These are phyloP conservation scores for Solanum corneliomulleri DNA, from an alignment of 257 asterid species.

Conservation along the genomic window DNA sequence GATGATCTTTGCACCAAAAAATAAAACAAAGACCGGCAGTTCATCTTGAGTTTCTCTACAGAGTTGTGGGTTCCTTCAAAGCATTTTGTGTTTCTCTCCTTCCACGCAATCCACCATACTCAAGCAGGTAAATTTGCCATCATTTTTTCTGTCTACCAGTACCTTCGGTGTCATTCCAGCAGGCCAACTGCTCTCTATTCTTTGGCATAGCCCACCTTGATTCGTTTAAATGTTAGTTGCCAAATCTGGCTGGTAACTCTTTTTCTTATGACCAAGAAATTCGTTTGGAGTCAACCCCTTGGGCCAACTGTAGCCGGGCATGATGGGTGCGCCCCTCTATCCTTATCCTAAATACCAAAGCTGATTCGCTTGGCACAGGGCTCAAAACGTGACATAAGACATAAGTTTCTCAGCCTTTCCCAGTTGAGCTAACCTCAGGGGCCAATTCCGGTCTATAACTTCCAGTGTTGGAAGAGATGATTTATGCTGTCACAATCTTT, in stretches of 20 bases:
- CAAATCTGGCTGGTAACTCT: neutral
- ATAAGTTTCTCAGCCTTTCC: neutral
- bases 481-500: neutral
- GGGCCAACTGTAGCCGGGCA: neutral
- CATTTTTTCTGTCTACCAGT: neutral
- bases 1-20: neutral
- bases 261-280: neutral
- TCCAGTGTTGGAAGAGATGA: neutral
- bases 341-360: neutral
- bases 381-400: neutral
- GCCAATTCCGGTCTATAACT: neutral
- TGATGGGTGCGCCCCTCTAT: neutral
- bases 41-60: neutral
- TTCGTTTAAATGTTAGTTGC: neutral
- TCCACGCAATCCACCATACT: neutral
- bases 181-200: neutral
- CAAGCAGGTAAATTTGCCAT: neutral
- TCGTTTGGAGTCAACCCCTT: neutral
- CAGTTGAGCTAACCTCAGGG: neutral
- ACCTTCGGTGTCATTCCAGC: neutral
- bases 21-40: neutral
- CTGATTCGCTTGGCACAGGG: neutral
- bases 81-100: neutral
- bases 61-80: neutral
- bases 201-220: neutral